These are phyloP conservation scores for Alternaria sp. DNA, from an alignment of 2,329 filamentous ascomycete genomes.

Conservation along the genomic window DNA sequence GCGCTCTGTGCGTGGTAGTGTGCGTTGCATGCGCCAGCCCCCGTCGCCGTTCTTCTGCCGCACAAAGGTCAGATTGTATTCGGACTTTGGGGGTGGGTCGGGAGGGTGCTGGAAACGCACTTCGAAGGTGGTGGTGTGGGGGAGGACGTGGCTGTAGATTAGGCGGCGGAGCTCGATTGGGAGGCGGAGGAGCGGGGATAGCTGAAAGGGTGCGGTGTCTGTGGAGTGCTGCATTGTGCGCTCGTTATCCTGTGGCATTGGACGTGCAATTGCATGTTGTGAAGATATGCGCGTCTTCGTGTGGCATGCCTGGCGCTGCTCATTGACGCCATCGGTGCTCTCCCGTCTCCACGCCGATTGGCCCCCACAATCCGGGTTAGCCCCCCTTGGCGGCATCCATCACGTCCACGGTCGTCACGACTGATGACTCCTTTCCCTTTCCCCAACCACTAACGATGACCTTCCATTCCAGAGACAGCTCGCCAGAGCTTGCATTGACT, in stretches of 20 bases:
- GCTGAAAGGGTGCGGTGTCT: background rate
- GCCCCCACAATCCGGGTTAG: conserved; percentile 20
- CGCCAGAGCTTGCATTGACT: conserved; percentile 30
- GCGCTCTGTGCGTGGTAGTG: conserved; percentile 28
- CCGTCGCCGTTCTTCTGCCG: conserved; percentile 29
- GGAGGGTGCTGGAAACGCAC: conserved; percentile 24
- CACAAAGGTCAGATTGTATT: conserved; percentile 42
- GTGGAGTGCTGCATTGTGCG: conserved; percentile 19
- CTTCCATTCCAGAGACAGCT: conserved; percentile 27
- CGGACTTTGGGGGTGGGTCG: conserved; percentile 23
- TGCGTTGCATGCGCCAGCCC: conserved; percentile 39
- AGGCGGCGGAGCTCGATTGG: conserved; percentile 54
- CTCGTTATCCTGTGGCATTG: background rate
- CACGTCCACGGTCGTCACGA: conserved; percentile 12
- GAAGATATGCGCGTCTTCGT: conserved; percentile 2
- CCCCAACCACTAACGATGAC: conserved; percentile 38
- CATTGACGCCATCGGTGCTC: conserved; percentile 21
- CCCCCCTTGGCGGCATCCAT: conserved; percentile 22
- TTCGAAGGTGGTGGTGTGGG: conserved; percentile 45
- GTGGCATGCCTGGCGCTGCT: background rate
- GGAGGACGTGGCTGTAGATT: conserved; percentile 52
- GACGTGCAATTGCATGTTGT: background rate
- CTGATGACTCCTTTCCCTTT: conserved; percentile 33
- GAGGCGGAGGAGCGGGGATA: conserved; percentile 44
- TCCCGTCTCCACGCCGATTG: conserved; percentile 24